A percentile compares a stretch with the other conserved stretches of the same genome.
phyloP scores from a whole-genome alignment of 371 early-diverging fungal species.

The Mucor indicus region DNA sequence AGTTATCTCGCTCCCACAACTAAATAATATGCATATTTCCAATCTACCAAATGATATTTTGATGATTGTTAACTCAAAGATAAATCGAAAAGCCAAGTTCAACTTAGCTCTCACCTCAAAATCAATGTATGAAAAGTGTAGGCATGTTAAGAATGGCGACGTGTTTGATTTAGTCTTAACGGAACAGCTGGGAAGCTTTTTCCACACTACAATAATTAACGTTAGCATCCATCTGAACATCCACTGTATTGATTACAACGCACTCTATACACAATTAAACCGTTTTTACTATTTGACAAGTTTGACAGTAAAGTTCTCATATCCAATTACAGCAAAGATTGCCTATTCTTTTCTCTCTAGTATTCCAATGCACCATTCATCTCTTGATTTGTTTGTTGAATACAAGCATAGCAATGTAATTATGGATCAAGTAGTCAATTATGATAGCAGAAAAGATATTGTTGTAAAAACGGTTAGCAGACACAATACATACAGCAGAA shows the following conservation, averaged over 20 bases:
- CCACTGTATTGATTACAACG: constrained; percentile 4
- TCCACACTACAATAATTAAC: constrained; percentile 2
- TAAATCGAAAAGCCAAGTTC: constrained; percentile 1
- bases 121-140: constrained; percentile 5
- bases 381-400: constrained; percentile 2
- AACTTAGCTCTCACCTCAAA: constrained; percentile 1
- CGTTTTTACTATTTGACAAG: constrained; percentile 7
- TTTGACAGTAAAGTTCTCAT: constrained; percentile 7
- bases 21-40: constrained; percentile 1
- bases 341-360: constrained; percentile 4
- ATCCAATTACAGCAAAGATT: constrained; percentile 5
- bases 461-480: constrained; percentile 4
- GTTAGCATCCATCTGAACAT: neutral
- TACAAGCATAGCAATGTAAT: constrained; percentile 2
- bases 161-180: constrained; percentile 3
- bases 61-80: constrained; percentile 4
- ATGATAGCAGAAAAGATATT: constrained; percentile 4
- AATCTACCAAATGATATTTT: constrained; percentile 1
- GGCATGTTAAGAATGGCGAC: constrained; percentile 2
- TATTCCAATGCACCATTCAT: constrained; percentile 1
- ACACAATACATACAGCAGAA: constrained; percentile 1
- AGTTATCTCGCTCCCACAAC: constrained; percentile 3
- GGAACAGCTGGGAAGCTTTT: constrained; percentile 7
- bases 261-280: constrained; percentile 1
- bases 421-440: constrained; percentile 2